These are phyloP conservation scores for Entomortierella parvispora DNA, from an alignment of 192 early-diverging fungal genomes.

Conservation along the genomic window DNA sequence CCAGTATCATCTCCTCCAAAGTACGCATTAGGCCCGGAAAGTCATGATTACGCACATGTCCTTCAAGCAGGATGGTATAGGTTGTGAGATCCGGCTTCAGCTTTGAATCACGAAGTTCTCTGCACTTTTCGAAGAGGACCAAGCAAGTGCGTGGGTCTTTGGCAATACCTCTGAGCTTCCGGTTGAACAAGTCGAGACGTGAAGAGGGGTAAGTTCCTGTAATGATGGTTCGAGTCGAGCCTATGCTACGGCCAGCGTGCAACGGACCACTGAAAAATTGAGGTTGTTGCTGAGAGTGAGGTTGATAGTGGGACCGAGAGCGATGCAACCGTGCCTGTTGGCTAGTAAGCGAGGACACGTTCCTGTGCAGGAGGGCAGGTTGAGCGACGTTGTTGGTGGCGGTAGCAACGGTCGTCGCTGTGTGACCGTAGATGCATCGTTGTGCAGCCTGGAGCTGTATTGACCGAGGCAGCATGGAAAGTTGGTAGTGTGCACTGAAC, in stretches of 20 bases:
- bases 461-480: too few species aligned
- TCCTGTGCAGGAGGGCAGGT: too few species aligned
- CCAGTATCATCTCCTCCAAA: slow-evolving; percentile 49
- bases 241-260: not conserved
- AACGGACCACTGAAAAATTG: not conserved
- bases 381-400: too few species aligned
- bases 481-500: too few species aligned
- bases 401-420: too few species aligned
- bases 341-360: too few species aligned
- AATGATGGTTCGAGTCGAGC: slow-evolving; percentile 17
- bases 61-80: slow-evolving; percentile 51
- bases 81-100: slow-evolving; percentile 53
- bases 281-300: not conserved
- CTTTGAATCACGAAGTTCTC: slow-evolving; percentile 46
- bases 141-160: slow-evolving; percentile 16
- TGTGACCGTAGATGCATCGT: too few species aligned
- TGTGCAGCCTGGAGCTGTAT: too few species aligned
- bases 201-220: slow-evolving; percentile 32
- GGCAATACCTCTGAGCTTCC: slow-evolving; percentile 11
- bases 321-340: too few species aligned
- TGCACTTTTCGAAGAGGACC: slow-evolving; percentile 43
- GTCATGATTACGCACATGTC: slow-evolving; percentile 35
- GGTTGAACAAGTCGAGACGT: slow-evolving; percentile 23
- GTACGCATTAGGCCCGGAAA: slow-evolving; percentile 21
- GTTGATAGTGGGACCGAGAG: too few species aligned